Percentiles rank a stretch among this genome's conserved stretches.
Conservation (phyloP, 257 asterid genomes). For the Nicotiana attenuata region DNA sequence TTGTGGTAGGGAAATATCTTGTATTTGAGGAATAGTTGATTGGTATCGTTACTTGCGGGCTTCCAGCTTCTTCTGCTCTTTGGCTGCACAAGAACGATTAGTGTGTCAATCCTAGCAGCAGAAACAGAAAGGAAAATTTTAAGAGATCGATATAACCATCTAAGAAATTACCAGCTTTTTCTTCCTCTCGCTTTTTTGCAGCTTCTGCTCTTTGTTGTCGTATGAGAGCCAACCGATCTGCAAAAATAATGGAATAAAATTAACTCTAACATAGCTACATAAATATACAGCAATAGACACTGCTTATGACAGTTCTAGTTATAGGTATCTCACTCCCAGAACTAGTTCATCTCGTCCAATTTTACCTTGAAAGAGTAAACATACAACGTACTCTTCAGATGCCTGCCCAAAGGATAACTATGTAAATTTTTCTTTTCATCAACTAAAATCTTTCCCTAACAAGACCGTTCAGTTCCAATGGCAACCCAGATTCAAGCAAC, state of each 20-base stretch:
- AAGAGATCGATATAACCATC: not conserved
- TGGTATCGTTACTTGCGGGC: conserved; percentile 57
- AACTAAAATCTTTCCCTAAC: too few species aligned
- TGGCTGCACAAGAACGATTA: conserved; percentile 42
- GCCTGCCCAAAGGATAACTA: too few species aligned
- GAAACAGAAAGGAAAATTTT: not conserved
- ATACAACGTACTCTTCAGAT: too few species aligned
- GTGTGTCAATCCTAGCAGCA: not conserved
- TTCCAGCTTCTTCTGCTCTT: conserved; percentile 78
- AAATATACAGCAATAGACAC: not conserved
- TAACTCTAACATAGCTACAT: not conserved
- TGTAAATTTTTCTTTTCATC: too few species aligned
- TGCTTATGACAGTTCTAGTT: too few species aligned
- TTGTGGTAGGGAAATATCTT: not conserved
- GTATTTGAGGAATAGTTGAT: not conserved
- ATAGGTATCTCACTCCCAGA: too few species aligned
- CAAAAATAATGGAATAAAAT: conserved; percentile 2
- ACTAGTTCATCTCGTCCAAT: too few species aligned
- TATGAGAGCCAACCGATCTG: conserved; percentile 86
- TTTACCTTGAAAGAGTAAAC: too few species aligned
- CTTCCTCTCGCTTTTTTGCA: conserved; percentile 91
- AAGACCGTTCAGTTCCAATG: too few species aligned
- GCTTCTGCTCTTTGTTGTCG: conserved; percentile 90
- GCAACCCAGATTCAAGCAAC: too few species aligned
- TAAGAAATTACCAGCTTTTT: conserved; percentile 63